Percentiles rank a stretch among this genome's conserved stretches.
Evolutionary conservation across 345 rosid species (phyloP).

Genomic region (Raphanus sativus): DNA sequence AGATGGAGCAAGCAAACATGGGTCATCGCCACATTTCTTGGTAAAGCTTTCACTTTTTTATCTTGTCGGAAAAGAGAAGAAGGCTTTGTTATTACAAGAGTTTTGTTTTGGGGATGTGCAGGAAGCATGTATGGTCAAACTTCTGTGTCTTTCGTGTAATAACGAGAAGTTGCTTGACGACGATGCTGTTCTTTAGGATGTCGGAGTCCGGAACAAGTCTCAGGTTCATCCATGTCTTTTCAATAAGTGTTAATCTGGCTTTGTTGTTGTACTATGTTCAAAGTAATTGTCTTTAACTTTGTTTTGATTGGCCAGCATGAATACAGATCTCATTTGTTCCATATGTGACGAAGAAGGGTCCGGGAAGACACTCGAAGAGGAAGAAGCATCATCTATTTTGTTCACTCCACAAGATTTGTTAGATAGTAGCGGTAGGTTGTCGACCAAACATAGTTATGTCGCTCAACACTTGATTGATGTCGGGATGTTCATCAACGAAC

Average conservation of each 20-base stretch:
- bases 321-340: slow-evolving; percentile 61
- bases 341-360: slow-evolving; percentile 54
- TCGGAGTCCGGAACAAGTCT: slow-evolving; percentile 73
- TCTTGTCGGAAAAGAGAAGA: not conserved
- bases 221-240: slow-evolving; percentile 48
- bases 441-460: no score
- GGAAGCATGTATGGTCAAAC: slow-evolving; percentile 88
- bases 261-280: not conserved
- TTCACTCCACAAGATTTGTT: slow-evolving; percentile 52
- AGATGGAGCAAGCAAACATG: slow-evolving; percentile 78
- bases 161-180: slow-evolving; percentile 78
- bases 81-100: not conserved
- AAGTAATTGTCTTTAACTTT: not conserved
- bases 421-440: no score
- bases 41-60: slow-evolving; percentile 27
- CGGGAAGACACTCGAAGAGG: slow-evolving; percentile 59
- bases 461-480: no score
- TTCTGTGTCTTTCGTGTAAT: slow-evolving; percentile 52
- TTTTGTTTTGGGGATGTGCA: slow-evolving; percentile 26
- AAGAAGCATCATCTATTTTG: slow-evolving; percentile 79
- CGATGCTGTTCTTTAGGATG: slow-evolving; percentile 54
- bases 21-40: slow-evolving; percentile 99
- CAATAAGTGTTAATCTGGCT: not conserved
- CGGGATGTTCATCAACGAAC: no score
- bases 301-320: slow-evolving; percentile 8